Evolutionary conservation across 441 rosid species (phyloP), one percentile per base, ranked within the genome.

Genomic region (Breynia disticha): DNA sequence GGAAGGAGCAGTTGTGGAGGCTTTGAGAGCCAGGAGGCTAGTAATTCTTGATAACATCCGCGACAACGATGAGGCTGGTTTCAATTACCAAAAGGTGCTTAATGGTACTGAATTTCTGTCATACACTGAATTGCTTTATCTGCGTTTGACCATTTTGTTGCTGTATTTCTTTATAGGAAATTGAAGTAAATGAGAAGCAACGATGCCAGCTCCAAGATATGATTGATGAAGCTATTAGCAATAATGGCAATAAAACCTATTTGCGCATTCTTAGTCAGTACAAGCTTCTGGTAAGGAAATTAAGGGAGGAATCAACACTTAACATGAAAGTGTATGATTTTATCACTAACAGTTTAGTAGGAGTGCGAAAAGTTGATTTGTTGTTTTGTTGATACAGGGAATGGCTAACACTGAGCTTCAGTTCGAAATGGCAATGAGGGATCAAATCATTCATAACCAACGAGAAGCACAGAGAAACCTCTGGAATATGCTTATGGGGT

Each of bases 351-450:
- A 28, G 35, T 28, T 28, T 28, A 28, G 8, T 28, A 28, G 8
- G 35, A 1, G 7, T 28, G 35, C 35, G 5, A 28, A 28, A 9
- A 28, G 35, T 28, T 28, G 35, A 41, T 15, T 4, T 41, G 44
- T n/a, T 4, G 44, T 41, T 41, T 4, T 17, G 54, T 41, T 56
- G 55, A 47, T 60, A 19, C 50, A 90, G 98, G 90, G 91, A 55
- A 90, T 90, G 95, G 75, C 88, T 19, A 90, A 90, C 56, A 75
- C 83, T 0, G 95, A 87, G 79, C 98, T 90, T 74, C 96, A 83
- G 76, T 83, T 87, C 5, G 95, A 87, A 79, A 80, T 90, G 80
- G 98, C 98, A 24, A 82, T 80, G 90, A 83, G 98, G 72, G 95
- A 90, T 72, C 90, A 90, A 74, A 77, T 90, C 52, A 90, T 90